Base-by-base conservation (phyloP, 306 rosid genomes). In the Sicyos edulis region DNA sequence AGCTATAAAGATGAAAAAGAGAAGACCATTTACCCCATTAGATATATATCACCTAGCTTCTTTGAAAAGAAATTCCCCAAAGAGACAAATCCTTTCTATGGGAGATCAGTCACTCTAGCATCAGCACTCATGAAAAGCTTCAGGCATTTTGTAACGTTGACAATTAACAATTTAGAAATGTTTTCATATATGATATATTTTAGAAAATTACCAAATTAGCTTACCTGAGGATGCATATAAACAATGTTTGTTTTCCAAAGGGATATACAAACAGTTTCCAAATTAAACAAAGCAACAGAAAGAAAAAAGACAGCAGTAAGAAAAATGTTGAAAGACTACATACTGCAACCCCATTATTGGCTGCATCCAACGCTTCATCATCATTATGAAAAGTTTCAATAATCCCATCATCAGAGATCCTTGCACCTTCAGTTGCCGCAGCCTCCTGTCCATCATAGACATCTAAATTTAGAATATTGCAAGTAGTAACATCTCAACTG, bases 351-450 rank as follows among this genome's bases (percentile, higher is more conserved):
- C 90, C 91, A 51, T 82, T 83, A 26, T 85, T 81, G 11, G 63
- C 77, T 1, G 93, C 98, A 54, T 87, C 87, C 19, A 90, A 75
- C 16, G 96, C 96, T 54, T 87, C 87, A 58, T 88, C 93, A 70
- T 92, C 96, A 70, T 88, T 90, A 45, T 76, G 75, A 76, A 90
- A 92, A 22, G 91, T 88, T 84, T 88, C 86, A 63, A 90, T 16
- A 52, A 88, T 72, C 63, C 96, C 96, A 24, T 83, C 89, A 74
- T 74, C 83, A 2, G 92, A 89, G 55, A 92, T 79, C 77, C 75
- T 81, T 10, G 92, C 85, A 6, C 96, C 98, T 26, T 71, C 75
- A 68, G 71, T 58, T 37, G 71, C 80, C 45, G 76, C 88, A 66
- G 85, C 67, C 67, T 90, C 97, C 97, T 92, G 90, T 74, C 21